These are phyloP conservation scores for Ogataea corticis DNA, from an alignment of 805 yeast species.

Conservation along the genomic window DNA sequence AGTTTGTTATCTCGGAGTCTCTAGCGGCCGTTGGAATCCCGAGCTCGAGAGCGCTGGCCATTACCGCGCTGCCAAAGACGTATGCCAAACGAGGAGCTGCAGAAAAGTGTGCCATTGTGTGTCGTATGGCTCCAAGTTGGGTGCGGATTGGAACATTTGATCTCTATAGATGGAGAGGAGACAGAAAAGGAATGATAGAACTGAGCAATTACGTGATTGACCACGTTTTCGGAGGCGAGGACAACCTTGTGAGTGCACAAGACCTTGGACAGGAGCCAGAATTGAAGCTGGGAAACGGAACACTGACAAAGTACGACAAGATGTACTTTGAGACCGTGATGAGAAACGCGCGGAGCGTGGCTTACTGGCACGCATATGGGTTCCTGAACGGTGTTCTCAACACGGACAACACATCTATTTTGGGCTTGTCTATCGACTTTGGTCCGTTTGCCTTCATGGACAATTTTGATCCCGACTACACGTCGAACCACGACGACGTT, in stretches of 20 bases:
- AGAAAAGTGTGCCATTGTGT: constrained; percentile 82
- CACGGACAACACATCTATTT: constrained; percentile 90
- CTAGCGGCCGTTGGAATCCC: constrained; percentile 82
- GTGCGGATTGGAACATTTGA: constrained; percentile 88
- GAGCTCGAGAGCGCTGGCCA: constrained; percentile 76
- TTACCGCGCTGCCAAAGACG: constrained; percentile 72
- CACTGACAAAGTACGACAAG: constrained; percentile 61
- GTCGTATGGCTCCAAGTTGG: constrained; percentile 86
- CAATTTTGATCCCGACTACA: constrained; percentile 72
- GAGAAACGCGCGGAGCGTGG: constrained; percentile 77
- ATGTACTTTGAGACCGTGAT: constrained; percentile 69
- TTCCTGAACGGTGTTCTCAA: constrained; percentile 92
- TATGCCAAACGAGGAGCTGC: constrained; percentile 69
- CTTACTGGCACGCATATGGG: constrained; percentile 89
- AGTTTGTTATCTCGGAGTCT: constrained; percentile 82
- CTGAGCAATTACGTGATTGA: constrained; percentile 74
- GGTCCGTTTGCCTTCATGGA: constrained; percentile 96
- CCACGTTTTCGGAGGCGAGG: constrained; percentile 51
- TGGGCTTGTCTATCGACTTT: constrained; percentile 86
- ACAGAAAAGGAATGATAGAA: constrained; percentile 57
- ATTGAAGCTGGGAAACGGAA: constrained; percentile 27
- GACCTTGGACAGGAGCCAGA: constrained; percentile 35
- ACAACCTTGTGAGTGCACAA: constrained; percentile 29
- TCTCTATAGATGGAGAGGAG: constrained; percentile 71
- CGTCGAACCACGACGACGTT: constrained; percentile 89